phyloP scores from a whole-genome alignment of 306 rosid genomes.

The Boehmeria nivea region DNA sequence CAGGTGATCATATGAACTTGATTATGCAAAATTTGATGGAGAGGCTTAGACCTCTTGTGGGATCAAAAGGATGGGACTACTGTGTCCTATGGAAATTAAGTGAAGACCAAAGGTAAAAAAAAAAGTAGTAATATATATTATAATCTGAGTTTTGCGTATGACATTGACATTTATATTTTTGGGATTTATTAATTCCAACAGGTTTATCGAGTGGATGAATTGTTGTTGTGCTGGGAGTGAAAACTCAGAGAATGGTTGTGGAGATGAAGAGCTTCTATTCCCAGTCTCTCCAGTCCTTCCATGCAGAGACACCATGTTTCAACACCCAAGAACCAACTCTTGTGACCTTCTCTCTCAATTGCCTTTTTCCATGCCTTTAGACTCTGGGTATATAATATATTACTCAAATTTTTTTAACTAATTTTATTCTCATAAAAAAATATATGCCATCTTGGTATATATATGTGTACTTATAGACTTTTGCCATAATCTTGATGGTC shows the following conservation, averaged over 20 bases:
- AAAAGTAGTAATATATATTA: not conserved
- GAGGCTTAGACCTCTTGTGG: slow-evolving; percentile 73
- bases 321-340: slow-evolving; percentile 53
- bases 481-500: slow-evolving; percentile 9
- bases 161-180: not conserved
- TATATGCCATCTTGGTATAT: no score
- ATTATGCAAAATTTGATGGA: slow-evolving; percentile 51
- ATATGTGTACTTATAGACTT: no score
- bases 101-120: slow-evolving; percentile 70
- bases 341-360: slow-evolving; percentile 69
- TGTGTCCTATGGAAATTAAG: slow-evolving; percentile 72
- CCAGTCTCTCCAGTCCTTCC: slow-evolving; percentile 48
- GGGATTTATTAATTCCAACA: slow-evolving; percentile 25
- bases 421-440: no score
- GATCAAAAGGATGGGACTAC: slow-evolving; percentile 77
- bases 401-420: no score
- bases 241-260: slow-evolving; percentile 35
- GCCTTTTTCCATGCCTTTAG: slow-evolving; percentile 50
- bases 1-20: slow-evolving; percentile 43
- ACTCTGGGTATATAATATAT: slow-evolving; percentile 83
- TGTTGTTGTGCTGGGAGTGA: slow-evolving; percentile 85
- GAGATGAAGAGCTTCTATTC: slow-evolving; percentile 49
- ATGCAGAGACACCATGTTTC: slow-evolving; percentile 65
- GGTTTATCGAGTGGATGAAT: slow-evolving; percentile 72
- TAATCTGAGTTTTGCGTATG: not conserved